A percentile compares a stretch with the other conserved stretches of the same genome.
phyloP scores from a whole-genome alignment of 1,139 yeast genomes.

The Candida buenavistaensis region DNA sequence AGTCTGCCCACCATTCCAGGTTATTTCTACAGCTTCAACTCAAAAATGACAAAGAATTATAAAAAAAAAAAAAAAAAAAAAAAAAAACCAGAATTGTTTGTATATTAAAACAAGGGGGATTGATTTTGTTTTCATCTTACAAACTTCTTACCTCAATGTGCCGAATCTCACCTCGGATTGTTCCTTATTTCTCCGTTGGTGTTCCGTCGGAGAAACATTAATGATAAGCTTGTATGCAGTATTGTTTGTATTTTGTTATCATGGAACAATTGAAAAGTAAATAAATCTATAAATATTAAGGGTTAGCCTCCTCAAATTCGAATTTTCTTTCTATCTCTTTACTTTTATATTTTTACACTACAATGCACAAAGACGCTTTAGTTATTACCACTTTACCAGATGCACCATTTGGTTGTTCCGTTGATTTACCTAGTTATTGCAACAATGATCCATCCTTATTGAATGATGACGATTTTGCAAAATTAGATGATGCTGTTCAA shows the following conservation, averaged over 20 bases:
- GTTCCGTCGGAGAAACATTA: neutral
- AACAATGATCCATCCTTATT: conserved; percentile 72
- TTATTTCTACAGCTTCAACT: too few relatives aligned
- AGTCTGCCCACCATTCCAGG: too few relatives aligned
- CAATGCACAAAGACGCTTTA: conserved; percentile 27
- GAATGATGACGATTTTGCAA: conserved; percentile 60
- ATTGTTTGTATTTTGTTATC: neutral
- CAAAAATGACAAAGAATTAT: too few relatives aligned
- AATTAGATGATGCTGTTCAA: conserved; percentile 64
- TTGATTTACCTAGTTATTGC: conserved; percentile 64
- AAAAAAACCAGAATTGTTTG: too few relatives aligned
- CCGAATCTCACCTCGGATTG: neutral
- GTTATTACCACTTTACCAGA: conserved; percentile 49
- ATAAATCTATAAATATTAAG: conserved; percentile 2
- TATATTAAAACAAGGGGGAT: too few relatives aligned
- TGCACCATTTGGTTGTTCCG: conserved; percentile 65
- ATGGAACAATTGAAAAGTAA: too few relatives aligned
- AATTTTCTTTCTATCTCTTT: neutral
- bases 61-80: too few relatives aligned
- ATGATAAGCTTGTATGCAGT: neutral
- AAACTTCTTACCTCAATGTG: too few relatives aligned
- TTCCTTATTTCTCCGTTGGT: conserved; percentile 2
- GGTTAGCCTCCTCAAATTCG: neutral
- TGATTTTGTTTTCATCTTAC: neutral
- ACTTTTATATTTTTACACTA: neutral